Evolutionary conservation across 192 early-diverging fungal genomes (phyloP).

Genomic region (Pilobolus umbonatus): DNA sequence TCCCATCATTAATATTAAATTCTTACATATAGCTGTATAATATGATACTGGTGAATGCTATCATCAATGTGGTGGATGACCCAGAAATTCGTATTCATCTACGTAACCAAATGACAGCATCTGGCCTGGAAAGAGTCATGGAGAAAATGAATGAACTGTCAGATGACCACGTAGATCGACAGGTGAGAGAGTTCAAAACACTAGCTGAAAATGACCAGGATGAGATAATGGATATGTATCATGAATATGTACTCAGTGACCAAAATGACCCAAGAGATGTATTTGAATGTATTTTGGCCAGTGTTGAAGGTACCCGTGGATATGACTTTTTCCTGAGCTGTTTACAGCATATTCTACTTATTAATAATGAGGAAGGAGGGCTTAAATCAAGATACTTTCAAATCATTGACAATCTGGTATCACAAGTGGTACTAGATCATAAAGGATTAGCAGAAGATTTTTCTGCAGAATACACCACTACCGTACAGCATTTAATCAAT

Average conservation of each 20-base stretch:
- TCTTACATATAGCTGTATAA: constrained; percentile 51
- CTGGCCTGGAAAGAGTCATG: constrained; percentile 62
- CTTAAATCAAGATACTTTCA: constrained; percentile 68
- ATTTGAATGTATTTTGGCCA: constrained; percentile 64
- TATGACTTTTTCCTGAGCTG: constrained; percentile 72
- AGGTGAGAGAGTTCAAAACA: constrained; percentile 24
- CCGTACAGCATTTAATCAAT: constrained; percentile 65
- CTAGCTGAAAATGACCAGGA: constrained; percentile 44
- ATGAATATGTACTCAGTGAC: constrained; percentile 65
- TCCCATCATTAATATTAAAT: background rate
- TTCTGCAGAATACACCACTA: constrained; percentile 47
- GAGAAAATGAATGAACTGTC: constrained; percentile 48
- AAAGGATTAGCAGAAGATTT: constrained; percentile 46
- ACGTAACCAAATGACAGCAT: constrained; percentile 66
- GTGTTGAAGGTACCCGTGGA: constrained; percentile 65
- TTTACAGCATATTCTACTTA: constrained; percentile 67
- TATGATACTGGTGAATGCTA: constrained; percentile 72
- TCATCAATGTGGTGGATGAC: constrained; percentile 71
- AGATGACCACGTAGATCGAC: constrained; percentile 40
- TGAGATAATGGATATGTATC: constrained; percentile 60
- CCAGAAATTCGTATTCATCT: constrained; percentile 70
- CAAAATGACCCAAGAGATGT: constrained; percentile 74
- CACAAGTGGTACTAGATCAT: constrained; percentile 78
- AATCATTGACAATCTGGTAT: constrained; percentile 69
- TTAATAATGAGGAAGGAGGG: constrained; percentile 61